Conservation (phyloP, 2,329 filamentous ascomycete species). For the Plectosphaerella sp. region DNA sequence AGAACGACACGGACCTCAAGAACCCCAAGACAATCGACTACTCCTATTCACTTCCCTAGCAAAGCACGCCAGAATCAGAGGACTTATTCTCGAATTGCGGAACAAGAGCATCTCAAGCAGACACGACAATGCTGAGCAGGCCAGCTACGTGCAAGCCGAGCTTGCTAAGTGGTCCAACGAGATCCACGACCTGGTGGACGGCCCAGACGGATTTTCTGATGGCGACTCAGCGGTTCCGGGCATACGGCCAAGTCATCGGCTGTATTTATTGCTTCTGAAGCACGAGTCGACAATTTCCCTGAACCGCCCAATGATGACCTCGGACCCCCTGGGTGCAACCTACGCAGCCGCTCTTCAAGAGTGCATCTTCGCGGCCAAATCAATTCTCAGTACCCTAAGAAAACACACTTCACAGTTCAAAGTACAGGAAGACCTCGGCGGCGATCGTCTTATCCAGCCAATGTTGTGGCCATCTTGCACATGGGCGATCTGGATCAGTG, state of each 20-base stretch:
- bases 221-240: conserved; percentile 6
- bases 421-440: conserved; percentile 1
- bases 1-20: conserved; percentile 33
- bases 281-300: conserved; percentile 47
- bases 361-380: conserved; percentile 45
- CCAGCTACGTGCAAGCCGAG: conserved; percentile 41
- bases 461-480: conserved; percentile 48
- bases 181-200: conserved; percentile 42
- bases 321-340: conserved; percentile 33
- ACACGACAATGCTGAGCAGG: conserved; percentile 34
- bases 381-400: conserved; percentile 37
- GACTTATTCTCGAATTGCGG: conserved; percentile 45
- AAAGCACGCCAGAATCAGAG: conserved; percentile 43
- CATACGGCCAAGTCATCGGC: conserved; percentile 28
- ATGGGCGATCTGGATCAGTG: conserved; percentile 49
- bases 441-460: conserved; percentile 15
- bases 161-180: conserved; percentile 49
- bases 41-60: conserved; percentile 33
- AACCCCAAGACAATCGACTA: conserved; percentile 21
- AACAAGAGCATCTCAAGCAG: conserved; percentile 45
- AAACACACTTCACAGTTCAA: conserved; percentile 15
- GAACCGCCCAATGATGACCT: conserved; percentile 44
- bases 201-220: conserved; percentile 17
- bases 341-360: conserved; percentile 45
- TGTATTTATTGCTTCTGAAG: conserved; percentile 37